Conservation (phyloP, 768 basidiomycete species). For the Leccinum longicurvipes region DNA sequence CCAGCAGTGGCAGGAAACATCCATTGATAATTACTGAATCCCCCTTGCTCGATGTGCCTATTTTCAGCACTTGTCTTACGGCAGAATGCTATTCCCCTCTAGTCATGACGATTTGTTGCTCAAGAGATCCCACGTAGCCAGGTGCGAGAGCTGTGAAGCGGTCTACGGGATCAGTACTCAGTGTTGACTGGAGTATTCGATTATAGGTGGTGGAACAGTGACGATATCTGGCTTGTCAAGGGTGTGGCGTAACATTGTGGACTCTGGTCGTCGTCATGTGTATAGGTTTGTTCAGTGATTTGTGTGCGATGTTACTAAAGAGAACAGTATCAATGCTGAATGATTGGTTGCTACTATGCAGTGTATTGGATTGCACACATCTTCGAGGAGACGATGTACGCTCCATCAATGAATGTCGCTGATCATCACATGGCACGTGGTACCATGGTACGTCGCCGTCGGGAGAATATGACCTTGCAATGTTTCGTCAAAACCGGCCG, state of each 20-base stretch:
- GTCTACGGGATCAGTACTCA: no score
- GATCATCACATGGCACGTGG: no score
- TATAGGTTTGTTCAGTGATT: not conserved
- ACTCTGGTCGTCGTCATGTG: no score
- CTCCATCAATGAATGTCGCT: no score
- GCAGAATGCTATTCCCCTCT: constrained; percentile 20
- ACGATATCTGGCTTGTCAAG: constrained; percentile 32
- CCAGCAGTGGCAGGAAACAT: constrained; percentile 58
- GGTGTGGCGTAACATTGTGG: no score
- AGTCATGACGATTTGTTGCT: constrained; percentile 31
- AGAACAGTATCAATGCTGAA: not conserved
- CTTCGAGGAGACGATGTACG: not conserved
- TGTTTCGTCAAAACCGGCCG: no score
- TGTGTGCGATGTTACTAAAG: not conserved
- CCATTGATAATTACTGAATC: constrained; percentile 18
- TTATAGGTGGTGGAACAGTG: constrained; percentile 54
- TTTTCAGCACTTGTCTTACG: constrained; percentile 56
- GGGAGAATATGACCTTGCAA: no score
- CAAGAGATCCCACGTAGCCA: constrained; percentile 40
- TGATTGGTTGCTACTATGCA: not conserved
- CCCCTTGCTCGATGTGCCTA: not conserved
- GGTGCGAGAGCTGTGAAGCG: constrained; percentile 29
- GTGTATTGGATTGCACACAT: not conserved
- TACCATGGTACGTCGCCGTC: no score
- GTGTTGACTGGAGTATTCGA: not conserved